Evolutionary conservation across 768 basidiomycete species (phyloP).

Genomic region (Trametes gibbosa): DNA sequence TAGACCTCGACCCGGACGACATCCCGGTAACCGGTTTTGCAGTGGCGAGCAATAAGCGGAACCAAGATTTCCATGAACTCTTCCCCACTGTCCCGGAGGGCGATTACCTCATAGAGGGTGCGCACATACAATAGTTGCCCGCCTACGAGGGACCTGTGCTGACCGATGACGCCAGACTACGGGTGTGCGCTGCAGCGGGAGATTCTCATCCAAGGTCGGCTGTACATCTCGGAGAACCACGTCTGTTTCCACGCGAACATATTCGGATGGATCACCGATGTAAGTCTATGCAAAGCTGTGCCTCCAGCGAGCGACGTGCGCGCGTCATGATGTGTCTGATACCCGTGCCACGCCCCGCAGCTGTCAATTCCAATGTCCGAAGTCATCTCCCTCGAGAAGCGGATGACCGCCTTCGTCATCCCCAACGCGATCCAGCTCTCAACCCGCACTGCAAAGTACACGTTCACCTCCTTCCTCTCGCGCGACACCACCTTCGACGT

Average conservation of each 20-base stretch:
- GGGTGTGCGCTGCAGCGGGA: conserved; percentile 96
- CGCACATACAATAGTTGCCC: conserved; percentile 21
- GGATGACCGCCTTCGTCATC: conserved; percentile 96
- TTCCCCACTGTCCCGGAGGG: conserved; percentile 89
- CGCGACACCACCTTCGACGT: conserved; percentile 96
- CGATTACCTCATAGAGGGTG: conserved; percentile 97
- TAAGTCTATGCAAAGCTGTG: conserved; percentile 41
- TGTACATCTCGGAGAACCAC: conserved; percentile 98
- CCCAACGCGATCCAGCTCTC: conserved; percentile 94
- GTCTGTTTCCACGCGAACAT: conserved; percentile 99
- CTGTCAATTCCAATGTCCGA: conserved; percentile 87
- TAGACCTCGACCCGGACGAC: conserved; percentile 59
- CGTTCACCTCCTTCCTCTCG: conserved; percentile 94
- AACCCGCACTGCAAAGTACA: conserved; percentile 81
- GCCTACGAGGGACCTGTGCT: neutral
- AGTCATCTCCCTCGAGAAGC: conserved; percentile 86
- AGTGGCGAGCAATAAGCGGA: conserved; percentile 91
- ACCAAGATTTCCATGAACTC: conserved; percentile 93
- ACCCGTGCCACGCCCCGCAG: conserved; percentile 36
- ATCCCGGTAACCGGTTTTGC: conserved; percentile 96
- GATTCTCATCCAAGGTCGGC: conserved; percentile 91
- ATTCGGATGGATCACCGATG: conserved; percentile 98
- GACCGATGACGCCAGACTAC: conserved; percentile 63
- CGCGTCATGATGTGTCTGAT: conserved; percentile 13
- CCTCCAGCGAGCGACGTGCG: neutral